A percentile compares a stretch with the other conserved stretches of the same genome.
These are phyloP conservation scores for Rhizopogon sp. DNA, from an alignment of 768 basidiomycete genomes.

Conservation along the genomic window DNA sequence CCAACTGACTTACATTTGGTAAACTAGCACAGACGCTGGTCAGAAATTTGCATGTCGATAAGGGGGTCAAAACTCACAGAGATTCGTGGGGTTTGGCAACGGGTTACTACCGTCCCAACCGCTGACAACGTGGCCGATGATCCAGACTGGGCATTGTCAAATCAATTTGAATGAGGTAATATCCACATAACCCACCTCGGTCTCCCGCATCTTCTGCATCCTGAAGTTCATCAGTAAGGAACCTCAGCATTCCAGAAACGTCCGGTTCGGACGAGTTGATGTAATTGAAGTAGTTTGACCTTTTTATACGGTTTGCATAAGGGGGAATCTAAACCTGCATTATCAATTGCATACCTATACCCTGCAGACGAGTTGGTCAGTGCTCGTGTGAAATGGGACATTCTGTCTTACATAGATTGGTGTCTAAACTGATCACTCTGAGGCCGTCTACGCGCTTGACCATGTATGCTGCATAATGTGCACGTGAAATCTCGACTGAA, in stretches of 20 bases:
- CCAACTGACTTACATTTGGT: slow-evolving; percentile 38
- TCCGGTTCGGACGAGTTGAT: slow-evolving; percentile 70
- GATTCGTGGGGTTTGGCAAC: slow-evolving; percentile 58
- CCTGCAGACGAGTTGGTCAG: slow-evolving; percentile 14
- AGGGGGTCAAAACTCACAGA: slow-evolving; percentile 44
- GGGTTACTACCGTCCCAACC: slow-evolving; percentile 75
- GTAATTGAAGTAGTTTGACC: slow-evolving; percentile 72
- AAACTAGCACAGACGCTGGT: slow-evolving; percentile 26
- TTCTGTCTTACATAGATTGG: slow-evolving; percentile 59
- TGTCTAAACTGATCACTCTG: slow-evolving; percentile 70
- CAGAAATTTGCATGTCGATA: neutral
- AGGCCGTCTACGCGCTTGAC: slow-evolving; percentile 63
- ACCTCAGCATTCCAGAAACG: slow-evolving; percentile 70
- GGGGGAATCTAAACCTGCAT: neutral
- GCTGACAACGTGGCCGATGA: slow-evolving; percentile 50
- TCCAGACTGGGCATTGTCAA: slow-evolving; percentile 35
- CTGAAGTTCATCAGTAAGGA: slow-evolving; percentile 74
- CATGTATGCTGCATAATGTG: slow-evolving; percentile 73
- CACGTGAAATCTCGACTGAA: slow-evolving; percentile 50
- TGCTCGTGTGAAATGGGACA: neutral
- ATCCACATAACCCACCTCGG: slow-evolving; percentile 39
- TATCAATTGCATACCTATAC: slow-evolving; percentile 20
- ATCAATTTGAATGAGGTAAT: neutral
- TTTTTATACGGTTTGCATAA: slow-evolving; percentile 16
- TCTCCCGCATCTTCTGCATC: slow-evolving; percentile 74